Conservation (phyloP, 805 yeast genomes). For the Debaryomyces hansenii region DNA sequence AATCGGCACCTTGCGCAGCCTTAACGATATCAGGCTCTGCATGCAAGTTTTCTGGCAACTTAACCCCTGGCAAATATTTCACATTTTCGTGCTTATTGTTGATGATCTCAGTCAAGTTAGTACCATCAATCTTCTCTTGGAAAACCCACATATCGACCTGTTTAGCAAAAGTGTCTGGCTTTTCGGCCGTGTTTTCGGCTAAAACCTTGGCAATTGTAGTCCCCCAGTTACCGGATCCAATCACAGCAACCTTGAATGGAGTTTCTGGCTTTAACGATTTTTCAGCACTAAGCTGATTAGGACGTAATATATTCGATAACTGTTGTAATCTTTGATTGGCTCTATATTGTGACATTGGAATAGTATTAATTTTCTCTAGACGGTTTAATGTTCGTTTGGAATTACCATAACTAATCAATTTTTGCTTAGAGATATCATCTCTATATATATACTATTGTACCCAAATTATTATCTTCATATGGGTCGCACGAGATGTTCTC, state of each 20-base stretch:
- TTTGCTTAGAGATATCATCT: background rate
- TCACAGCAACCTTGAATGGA: constrained; percentile 54
- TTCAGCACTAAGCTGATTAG: constrained; percentile 12
- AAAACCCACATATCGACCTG: constrained; percentile 96
- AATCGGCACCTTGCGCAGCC: constrained; percentile 79
- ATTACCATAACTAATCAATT: background rate
- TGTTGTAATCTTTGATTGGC: constrained; percentile 30
- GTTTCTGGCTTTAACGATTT: constrained; percentile 19
- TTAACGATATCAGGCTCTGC: constrained; percentile 84
- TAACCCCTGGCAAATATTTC: constrained; percentile 86
- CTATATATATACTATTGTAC: background rate
- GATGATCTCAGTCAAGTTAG: constrained; percentile 84
- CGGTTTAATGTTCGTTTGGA: background rate
- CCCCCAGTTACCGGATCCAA: constrained; percentile 99
- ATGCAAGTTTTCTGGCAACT: constrained; percentile 78
- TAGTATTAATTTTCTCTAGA: background rate
- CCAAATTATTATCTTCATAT: background rate
- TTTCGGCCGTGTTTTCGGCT: constrained; percentile 78
- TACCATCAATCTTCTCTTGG: constrained; percentile 79
- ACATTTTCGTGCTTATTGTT: constrained; percentile 92
- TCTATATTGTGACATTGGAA: constrained; percentile 10
- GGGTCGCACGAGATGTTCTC: background rate
- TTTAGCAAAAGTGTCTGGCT: constrained; percentile 69
- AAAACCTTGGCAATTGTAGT: constrained; percentile 95
- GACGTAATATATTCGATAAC: constrained; percentile 25